A percentile compares a stretch with the other conserved stretches of the same genome.
Evolutionary conservation across 345 rosid species (phyloP).

Genomic region (Punica granatum): DNA sequence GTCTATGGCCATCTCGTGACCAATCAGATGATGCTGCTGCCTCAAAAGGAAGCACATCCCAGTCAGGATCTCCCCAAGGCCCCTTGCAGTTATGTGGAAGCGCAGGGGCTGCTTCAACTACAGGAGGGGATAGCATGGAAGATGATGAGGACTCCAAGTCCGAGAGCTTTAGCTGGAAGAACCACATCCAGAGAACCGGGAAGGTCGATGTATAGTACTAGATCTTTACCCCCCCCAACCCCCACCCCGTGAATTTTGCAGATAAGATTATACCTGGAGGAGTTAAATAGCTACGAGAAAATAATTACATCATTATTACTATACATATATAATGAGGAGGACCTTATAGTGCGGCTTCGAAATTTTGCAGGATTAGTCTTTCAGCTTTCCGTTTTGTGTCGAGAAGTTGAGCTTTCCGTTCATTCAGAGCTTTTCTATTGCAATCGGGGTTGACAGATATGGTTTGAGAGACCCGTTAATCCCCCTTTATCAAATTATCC

Average conservation of each 20-base stretch:
- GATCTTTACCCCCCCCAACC: slow-evolving; percentile 15
- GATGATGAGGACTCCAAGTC: slow-evolving; percentile 75
- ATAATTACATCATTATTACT: slow-evolving; percentile 15
- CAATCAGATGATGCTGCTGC: slow-evolving; percentile 43
- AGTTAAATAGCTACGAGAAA: slow-evolving; percentile 17
- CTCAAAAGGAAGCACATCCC: slow-evolving; percentile 48
- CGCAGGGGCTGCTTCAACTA: slow-evolving; percentile 54
- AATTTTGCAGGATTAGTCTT: slow-evolving; percentile 48
- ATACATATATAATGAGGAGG: slow-evolving; percentile 30
- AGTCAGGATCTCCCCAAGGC: slow-evolving; percentile 84
- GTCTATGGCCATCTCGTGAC: slow-evolving; percentile 57
- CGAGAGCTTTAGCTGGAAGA: slow-evolving; percentile 65
- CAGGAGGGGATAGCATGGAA: slow-evolving; percentile 58
- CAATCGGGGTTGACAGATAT: neutral
- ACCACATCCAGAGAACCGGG: slow-evolving; percentile 34
- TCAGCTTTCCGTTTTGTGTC: slow-evolving; percentile 19
- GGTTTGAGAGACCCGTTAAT: neutral
- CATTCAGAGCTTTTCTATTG: slow-evolving; percentile 18
- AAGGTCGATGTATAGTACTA: slow-evolving; percentile 36
- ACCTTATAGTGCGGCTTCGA: slow-evolving; percentile 22
- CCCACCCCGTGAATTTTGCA: slow-evolving; percentile 45
- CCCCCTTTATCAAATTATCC: neutral
- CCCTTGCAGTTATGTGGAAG: slow-evolving; percentile 68
- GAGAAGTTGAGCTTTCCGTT: slow-evolving; percentile 12
- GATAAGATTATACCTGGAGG: slow-evolving; percentile 46